phyloP scores from a whole-genome alignment of 2,329 filamentous ascomycete genomes.

The Gaeumannomyces sp. region DNA sequence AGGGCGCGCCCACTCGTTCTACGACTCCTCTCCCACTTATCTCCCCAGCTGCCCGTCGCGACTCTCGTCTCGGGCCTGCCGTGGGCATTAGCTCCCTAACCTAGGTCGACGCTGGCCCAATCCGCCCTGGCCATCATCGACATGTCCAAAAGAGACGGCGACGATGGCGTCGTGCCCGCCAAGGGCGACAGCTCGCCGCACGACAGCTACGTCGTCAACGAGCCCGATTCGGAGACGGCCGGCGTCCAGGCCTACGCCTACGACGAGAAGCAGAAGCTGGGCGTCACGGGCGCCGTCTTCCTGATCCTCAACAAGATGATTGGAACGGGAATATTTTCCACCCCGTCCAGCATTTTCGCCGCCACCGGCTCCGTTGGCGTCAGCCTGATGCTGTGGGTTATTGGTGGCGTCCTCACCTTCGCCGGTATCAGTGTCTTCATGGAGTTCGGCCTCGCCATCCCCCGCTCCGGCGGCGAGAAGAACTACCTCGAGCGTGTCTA shows the following conservation, averaged over 20 bases:
- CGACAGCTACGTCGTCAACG: background rate
- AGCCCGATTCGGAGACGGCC: conserved; percentile 6
- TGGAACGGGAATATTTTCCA: conserved; percentile 52
- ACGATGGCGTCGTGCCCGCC: background rate
- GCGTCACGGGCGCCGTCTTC: conserved; percentile 45
- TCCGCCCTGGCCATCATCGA: background rate
- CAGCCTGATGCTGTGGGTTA: conserved; percentile 31
- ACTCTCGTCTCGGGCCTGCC: too few species aligned
- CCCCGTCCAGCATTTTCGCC: conserved; percentile 45
- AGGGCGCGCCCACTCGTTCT: background rate
- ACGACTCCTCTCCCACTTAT: too few species aligned
- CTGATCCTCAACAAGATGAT: conserved; percentile 55
- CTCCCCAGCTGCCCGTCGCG: too few species aligned
- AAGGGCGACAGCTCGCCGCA: background rate
- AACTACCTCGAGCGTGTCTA: conserved; percentile 62
- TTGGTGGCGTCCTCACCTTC: conserved; percentile 43
- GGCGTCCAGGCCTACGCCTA: conserved; percentile 24
- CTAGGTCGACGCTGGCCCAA: too few species aligned
- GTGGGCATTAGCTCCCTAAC: background rate
- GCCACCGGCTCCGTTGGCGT: conserved; percentile 46
- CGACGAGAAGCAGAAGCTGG: conserved; percentile 41
- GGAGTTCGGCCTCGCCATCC: conserved; percentile 57
- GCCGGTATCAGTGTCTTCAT: conserved; percentile 55
- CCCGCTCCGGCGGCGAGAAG: conserved; percentile 58
- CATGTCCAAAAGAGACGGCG: background rate